Conservation (phyloP, 352 stramenopile species). For the Bremia lactucae region DNA sequence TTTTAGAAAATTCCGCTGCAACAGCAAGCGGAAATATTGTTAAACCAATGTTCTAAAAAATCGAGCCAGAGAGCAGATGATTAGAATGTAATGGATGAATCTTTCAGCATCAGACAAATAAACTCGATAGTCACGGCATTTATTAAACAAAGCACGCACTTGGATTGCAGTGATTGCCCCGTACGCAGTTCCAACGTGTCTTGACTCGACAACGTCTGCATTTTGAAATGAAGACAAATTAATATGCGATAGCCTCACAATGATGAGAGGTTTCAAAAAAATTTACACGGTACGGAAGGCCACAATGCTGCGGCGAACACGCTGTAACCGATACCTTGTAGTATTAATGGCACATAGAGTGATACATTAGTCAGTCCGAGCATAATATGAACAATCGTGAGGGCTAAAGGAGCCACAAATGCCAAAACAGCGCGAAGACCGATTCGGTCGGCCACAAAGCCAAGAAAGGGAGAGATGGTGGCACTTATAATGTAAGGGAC, state of each 20-base stretch:
- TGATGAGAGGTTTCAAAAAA: too few relatives aligned
- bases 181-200: constrained; percentile 87
- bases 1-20: constrained; percentile 59
- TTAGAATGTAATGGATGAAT: constrained; percentile 4
- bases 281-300: constrained; percentile 78
- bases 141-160: constrained; percentile 16
- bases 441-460: constrained; percentile 85
- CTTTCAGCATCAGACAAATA: neutral
- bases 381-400: constrained; percentile 82
- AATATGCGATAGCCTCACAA: too few relatives aligned
- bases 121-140: neutral
- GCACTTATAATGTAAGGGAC: constrained; percentile 90
- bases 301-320: constrained; percentile 88
- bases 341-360: constrained; percentile 77
- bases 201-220: constrained; percentile 75
- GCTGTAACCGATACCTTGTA: constrained; percentile 88
- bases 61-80: constrained; percentile 4
- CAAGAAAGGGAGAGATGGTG: constrained; percentile 81
- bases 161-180: constrained; percentile 90
- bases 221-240: too few relatives aligned
- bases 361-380: constrained; percentile 64
- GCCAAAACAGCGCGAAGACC: constrained; percentile 77
- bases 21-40: constrained; percentile 68
- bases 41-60: constrained; percentile 65
- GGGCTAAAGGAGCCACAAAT: constrained; percentile 54